Conservation (phyloP, 2,329 filamentous ascomycete genomes). For the Calonectria ilicicola region DNA sequence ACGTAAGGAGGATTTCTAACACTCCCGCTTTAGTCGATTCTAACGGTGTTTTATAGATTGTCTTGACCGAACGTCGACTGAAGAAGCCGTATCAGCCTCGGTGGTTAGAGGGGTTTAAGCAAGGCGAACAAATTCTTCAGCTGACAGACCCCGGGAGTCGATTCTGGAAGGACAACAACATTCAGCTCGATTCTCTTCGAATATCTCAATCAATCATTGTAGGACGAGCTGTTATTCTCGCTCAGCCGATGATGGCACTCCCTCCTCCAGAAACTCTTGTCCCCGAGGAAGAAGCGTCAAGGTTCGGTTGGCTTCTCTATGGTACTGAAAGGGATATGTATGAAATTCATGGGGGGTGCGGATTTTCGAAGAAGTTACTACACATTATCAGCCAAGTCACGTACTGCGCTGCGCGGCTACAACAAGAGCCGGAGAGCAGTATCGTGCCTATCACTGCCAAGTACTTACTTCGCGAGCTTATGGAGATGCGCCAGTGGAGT, state of each 20-base stretch:
- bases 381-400: conserved; percentile 53
- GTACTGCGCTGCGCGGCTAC: conserved; percentile 49
- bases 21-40: not conserved
- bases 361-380: conserved; percentile 55
- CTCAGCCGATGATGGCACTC: conserved; percentile 53
- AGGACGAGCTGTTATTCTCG: conserved; percentile 52
- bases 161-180: conserved; percentile 50
- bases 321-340: conserved; percentile 49
- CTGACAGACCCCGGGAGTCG: conserved; percentile 50
- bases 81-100: conserved; percentile 48
- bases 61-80: conserved; percentile 51
- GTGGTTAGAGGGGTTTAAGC: conserved; percentile 53
- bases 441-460: conserved; percentile 47
- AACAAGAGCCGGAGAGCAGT: conserved; percentile 47
- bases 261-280: conserved; percentile 43
- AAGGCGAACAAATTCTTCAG: conserved; percentile 50
- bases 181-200: conserved; percentile 49
- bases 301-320: conserved; percentile 55
- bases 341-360: conserved; percentile 56
- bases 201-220: conserved; percentile 55
- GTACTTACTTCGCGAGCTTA: conserved; percentile 43
- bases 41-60: conserved; percentile 42
- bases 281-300: conserved; percentile 41
- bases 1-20: conserved; percentile 45
- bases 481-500: conserved; percentile 52